Evolutionary conservation across 768 basidiomycete genomes (phyloP).

Genomic region (Leucosporidium creatinivorum): DNA sequence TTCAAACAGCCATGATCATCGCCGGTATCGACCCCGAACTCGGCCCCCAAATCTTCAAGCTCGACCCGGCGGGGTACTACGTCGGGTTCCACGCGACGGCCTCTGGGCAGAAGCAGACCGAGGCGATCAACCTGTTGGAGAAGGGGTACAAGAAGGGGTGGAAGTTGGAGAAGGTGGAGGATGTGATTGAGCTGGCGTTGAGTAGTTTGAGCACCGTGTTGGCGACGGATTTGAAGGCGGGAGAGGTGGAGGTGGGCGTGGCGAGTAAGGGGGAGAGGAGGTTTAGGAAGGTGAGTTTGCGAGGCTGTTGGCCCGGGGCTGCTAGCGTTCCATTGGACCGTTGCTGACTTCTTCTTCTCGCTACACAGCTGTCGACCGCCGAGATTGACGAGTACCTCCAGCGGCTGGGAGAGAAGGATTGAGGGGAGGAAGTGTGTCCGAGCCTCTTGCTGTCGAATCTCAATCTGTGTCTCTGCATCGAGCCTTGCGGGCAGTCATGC

Average conservation of each 20-base stretch:
- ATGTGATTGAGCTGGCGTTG: slow-evolving; percentile 63
- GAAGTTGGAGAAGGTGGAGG: slow-evolving; percentile 63
- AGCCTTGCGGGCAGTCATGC: too few relatives aligned
- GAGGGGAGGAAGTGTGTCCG: neutral
- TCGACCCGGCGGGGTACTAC: slow-evolving; percentile 97
- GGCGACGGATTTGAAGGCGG: slow-evolving; percentile 89
- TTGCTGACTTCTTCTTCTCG: neutral
- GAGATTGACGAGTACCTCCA: slow-evolving; percentile 15
- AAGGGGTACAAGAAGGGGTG: slow-evolving; percentile 98
- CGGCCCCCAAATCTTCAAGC: slow-evolving; percentile 96
- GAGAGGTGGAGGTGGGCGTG: slow-evolving; percentile 93
- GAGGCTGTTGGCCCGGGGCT: neutral
- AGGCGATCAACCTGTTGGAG: slow-evolving; percentile 96
- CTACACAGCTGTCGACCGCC: neutral
- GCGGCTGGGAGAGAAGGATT: slow-evolving; percentile 16
- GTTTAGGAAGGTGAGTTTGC: slow-evolving; percentile 45
- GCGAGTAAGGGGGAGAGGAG: slow-evolving; percentile 70
- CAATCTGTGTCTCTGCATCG: too few relatives aligned
- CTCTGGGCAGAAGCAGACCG: slow-evolving; percentile 94
- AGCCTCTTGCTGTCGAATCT: too few relatives aligned
- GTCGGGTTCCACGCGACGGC: slow-evolving; percentile 97
- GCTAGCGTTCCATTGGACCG: too few relatives aligned
- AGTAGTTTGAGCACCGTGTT: slow-evolving; percentile 52
- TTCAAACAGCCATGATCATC: slow-evolving; percentile 74
- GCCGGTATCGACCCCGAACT: slow-evolving; percentile 84